Conservation (phyloP, 345 rosid species). For the Lumnitzera racemosa region DNA sequence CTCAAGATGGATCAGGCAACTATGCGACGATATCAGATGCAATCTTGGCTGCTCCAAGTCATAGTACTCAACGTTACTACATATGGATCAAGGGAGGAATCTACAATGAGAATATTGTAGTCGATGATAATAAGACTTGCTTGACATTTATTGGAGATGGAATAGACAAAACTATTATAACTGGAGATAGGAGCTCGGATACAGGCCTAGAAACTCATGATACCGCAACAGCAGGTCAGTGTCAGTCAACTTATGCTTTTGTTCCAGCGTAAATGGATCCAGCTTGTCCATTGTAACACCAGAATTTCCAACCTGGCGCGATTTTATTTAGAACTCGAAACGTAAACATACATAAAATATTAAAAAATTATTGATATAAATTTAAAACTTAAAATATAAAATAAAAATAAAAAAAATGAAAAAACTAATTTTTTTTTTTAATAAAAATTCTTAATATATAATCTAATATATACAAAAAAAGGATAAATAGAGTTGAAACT, state of each 20-base stretch:
- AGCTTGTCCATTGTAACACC: no score
- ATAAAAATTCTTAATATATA: no score
- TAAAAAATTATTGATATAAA: no score
- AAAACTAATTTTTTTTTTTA: no score
- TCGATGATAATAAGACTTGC: constrained; percentile 28
- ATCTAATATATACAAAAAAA: no score
- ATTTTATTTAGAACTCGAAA: no score
- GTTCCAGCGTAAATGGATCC: no score
- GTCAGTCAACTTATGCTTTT: constrained; percentile 17
- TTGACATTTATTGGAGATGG: constrained; percentile 56
- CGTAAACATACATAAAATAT: no score
- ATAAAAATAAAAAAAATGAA: no score
- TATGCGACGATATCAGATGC: constrained; percentile 42
- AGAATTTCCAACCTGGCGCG: no score
- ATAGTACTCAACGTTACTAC: constrained; percentile 25
- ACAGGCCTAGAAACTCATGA: constrained; percentile 48
- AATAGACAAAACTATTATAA: constrained; percentile 39
- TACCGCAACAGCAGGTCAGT: constrained; percentile 50
- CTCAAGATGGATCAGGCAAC: constrained; percentile 28
- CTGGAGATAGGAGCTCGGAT: constrained; percentile 34
- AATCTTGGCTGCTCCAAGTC: constrained; percentile 35
- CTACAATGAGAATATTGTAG: constrained; percentile 42
- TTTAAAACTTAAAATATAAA: no score
- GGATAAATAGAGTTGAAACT: no score
- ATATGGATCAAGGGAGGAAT: constrained; percentile 37